phyloP scores from a whole-genome alignment of 2,329 filamentous ascomycete genomes.

The Metarhizium rileyi region DNA sequence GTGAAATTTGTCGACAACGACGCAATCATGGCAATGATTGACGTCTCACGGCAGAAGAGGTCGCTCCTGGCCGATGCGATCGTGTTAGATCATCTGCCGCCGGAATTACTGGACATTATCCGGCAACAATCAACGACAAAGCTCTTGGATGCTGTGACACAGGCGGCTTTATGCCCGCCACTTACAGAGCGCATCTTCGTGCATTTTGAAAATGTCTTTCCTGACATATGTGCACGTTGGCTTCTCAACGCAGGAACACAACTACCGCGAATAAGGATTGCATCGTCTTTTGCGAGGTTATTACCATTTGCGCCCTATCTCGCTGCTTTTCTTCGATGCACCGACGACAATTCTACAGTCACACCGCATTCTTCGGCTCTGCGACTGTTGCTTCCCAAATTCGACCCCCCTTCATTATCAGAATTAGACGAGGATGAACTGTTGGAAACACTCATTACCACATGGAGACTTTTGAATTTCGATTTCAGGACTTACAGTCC shows the following conservation, averaged over 20 bases:
- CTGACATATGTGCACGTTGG: conserved; percentile 80
- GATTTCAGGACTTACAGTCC: conserved; percentile 59
- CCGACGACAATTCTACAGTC: conserved; percentile 4
- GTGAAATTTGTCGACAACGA: conserved; percentile 18
- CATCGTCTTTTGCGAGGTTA: conserved; percentile 69
- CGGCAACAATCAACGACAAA: conserved; percentile 50
- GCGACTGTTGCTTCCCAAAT: conserved; percentile 19
- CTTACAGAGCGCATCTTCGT: conserved; percentile 66
- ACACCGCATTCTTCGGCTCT: conserved; percentile 13
- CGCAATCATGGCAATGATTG: conserved; percentile 44
- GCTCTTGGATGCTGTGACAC: conserved; percentile 63
- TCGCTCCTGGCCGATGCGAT: conserved; percentile 45
- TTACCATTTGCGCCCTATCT: conserved; percentile 76
- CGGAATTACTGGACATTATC: conserved; percentile 60
- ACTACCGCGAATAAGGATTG: conserved; percentile 32
- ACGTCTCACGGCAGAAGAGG: conserved; percentile 44
- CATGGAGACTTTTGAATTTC: conserved; percentile 72
- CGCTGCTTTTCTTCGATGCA: conserved; percentile 56
- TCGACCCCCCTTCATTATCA: conserved; percentile 19
- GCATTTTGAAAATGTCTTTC: conserved; percentile 64
- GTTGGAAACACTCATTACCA: conserved; percentile 29
- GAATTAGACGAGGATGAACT: conserved; percentile 14
- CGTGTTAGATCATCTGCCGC: conserved; percentile 52
- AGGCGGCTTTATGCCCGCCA: conserved; percentile 57
- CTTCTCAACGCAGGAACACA: conserved; percentile 36